Evolutionary conservation across 2,329 filamentous ascomycete genomes (phyloP), one percentile per base, ranked within the genome.

Genomic region (Colletotrichum sansevieriae): DNA sequence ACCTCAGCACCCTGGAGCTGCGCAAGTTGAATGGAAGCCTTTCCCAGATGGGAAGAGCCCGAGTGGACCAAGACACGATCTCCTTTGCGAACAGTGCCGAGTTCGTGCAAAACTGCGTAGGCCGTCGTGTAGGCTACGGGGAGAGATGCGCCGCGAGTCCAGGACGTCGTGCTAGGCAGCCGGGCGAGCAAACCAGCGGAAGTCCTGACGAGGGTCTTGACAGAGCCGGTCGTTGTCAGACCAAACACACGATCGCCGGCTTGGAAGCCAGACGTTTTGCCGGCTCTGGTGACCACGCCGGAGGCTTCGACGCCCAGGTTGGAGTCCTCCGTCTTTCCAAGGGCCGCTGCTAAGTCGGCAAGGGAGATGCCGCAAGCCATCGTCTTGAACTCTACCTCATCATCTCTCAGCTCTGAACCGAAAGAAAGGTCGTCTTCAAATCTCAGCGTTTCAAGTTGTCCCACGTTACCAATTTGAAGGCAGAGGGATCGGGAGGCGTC

Each of bases 331-430:
- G 74, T 44, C 49, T 74, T 70, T 2, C 75, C 74, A 46, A 74
- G 74, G 2, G 37, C 78, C 75, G 22, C 81, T 78, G 63, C 75
- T 0, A 83, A 75, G 66, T 87, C 84, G 22, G 77, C 77, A 71
- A 81, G 82, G 72, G 82, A 85, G 63, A 86, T 73, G 0, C 82
- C 82, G 1, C 80, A 76, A 8, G 80, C 80, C 43, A 77, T 78
- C 15, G 83, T 76, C 63, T 80, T 77, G 61, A 84, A 77, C 69
- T 84, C 81, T 6, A 84, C 73, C 35, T 83, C 76, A 33, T 79
- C 75, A 0, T 72, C 74, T 0, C 73, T 74, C 18, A 83, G 60
- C 4, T 77, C 72, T 5, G 71, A 47, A 9, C 74, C 71, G 20
- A 68, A 63, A 11, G 71, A 49, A 18, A 71, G 33, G 11, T 75